Conservation (phyloP, 2,329 filamentous ascomycete genomes). For the Cladosporium sp. region DNA sequence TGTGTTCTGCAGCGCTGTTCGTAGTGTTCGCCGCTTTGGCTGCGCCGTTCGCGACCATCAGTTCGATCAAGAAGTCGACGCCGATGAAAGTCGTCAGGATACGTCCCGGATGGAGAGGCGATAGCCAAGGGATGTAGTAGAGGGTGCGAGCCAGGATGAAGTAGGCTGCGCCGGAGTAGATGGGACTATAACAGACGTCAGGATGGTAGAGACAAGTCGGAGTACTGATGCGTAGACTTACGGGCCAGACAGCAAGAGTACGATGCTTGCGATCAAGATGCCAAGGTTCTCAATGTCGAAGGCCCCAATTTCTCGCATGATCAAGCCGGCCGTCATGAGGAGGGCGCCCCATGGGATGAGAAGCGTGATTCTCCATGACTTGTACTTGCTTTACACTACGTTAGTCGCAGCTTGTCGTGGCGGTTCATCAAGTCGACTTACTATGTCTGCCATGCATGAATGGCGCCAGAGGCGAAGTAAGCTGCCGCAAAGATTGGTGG, state of each 20-base stretch:
- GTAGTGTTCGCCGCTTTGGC: conserved; percentile 46
- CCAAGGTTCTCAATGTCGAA: conserved; percentile 49
- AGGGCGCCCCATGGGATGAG: conserved; percentile 57
- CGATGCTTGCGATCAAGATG: conserved; percentile 43
- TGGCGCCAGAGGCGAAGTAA: conserved; percentile 1
- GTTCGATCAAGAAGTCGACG: conserved; percentile 52
- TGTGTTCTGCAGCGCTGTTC: conserved; percentile 37
- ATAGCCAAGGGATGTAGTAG: conserved; percentile 61
- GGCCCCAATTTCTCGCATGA: conserved; percentile 54
- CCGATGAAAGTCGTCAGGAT: conserved; percentile 61
- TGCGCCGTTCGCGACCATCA: conserved; percentile 55
- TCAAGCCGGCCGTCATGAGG: conserved; percentile 54
- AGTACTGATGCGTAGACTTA: not conserved
- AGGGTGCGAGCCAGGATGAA: conserved; percentile 61
- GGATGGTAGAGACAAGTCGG: not conserved
- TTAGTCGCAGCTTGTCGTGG: not conserved
- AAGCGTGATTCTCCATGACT: conserved; percentile 53
- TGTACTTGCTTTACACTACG: conserved; percentile 13
- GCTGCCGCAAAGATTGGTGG: conserved; percentile 52
- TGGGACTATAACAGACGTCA: conserved; percentile 38
- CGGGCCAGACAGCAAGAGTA: conserved; percentile 50
- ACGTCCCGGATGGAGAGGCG: conserved; percentile 58
- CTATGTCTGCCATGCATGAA: conserved; percentile 20
- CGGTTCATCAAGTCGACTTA: not conserved
- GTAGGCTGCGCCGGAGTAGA: conserved; percentile 61